These are phyloP conservation scores for Hibiscus syriacus DNA, from an alignment of 345 rosid species.

Conservation along the genomic window DNA sequence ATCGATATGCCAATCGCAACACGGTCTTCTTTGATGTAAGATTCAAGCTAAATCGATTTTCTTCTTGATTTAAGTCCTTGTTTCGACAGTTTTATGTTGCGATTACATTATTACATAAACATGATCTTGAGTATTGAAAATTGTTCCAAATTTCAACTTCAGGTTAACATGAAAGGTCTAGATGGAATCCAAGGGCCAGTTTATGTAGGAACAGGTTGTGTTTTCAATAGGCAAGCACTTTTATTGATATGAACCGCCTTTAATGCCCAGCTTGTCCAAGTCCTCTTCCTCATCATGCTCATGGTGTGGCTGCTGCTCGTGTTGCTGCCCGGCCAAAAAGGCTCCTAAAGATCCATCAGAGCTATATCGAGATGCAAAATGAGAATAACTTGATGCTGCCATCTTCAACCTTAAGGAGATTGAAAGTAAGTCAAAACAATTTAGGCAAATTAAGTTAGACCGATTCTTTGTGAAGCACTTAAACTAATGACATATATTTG, in stretches of 20 bases:
- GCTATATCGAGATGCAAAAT: slow-evolving; percentile 68
- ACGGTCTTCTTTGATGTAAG: slow-evolving; percentile 94
- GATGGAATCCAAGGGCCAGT: too few relatives aligned
- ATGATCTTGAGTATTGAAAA: too few relatives aligned
- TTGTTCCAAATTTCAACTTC: too few relatives aligned
- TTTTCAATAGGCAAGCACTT: too few relatives aligned
- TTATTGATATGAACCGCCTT: too few relatives aligned
- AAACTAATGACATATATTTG: neutral
- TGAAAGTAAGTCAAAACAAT: slow-evolving; percentile 41
- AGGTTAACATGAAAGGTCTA: too few relatives aligned
- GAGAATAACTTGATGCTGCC: slow-evolving; percentile 85
- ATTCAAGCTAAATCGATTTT: too few relatives aligned
- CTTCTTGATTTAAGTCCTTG: too few relatives aligned
- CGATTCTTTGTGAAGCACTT: neutral
- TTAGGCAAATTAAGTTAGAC: neutral
- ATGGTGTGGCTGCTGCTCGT: slow-evolving; percentile 52
- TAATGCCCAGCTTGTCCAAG: too few relatives aligned
- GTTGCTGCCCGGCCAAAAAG: slow-evolving; percentile 66
- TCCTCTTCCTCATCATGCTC: slow-evolving; percentile 58
- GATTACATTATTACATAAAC: too few relatives aligned
- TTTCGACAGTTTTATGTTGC: too few relatives aligned
- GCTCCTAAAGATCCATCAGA: slow-evolving; percentile 59
- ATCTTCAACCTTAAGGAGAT: slow-evolving; percentile 89
- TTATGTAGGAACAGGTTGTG: too few relatives aligned
- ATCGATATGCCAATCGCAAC: slow-evolving; percentile 93